A percentile compares a stretch with the other conserved stretches of the same genome.
These are phyloP conservation scores for Neurospora cerealis DNA, from an alignment of 495 filamentous ascomycete species.

Conservation along the genomic window DNA sequence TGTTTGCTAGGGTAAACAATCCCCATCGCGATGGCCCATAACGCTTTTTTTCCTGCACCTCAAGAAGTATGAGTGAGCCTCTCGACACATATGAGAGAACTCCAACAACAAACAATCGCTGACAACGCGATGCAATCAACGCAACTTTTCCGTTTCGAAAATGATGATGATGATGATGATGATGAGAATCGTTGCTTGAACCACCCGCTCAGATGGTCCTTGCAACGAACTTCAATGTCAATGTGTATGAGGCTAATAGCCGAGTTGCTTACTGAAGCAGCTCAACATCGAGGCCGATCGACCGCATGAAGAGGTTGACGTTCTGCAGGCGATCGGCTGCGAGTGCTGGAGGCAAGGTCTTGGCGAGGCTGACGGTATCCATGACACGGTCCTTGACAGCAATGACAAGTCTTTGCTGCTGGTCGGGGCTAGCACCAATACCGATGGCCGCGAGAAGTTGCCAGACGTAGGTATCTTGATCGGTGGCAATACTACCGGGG, in stretches of 20 bases:
- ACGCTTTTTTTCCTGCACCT: not conserved
- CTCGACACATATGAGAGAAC: not conserved
- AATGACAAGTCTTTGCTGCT: constrained; percentile 87
- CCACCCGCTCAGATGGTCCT: not conserved
- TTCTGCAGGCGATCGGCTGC: constrained; percentile 70
- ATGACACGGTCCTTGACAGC: constrained; percentile 97
- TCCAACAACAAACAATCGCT: not conserved
- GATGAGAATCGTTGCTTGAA: not conserved
- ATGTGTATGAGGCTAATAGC: not conserved
- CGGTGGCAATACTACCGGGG: constrained; percentile 69
- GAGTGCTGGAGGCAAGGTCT: constrained; percentile 80
- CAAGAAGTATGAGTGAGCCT: not conserved
- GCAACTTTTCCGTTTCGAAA: not conserved
- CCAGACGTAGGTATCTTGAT: constrained; percentile 93
- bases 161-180: not conserved
- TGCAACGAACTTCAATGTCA: not conserved
- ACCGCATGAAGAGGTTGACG: constrained; percentile 97
- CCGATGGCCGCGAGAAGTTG: constrained; percentile 93
- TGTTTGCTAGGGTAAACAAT: not conserved
- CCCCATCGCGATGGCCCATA: not conserved
- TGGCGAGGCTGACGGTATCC: constrained; percentile 82
- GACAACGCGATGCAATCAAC: not conserved
- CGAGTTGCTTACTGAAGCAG: constrained; percentile 55
- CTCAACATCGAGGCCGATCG: constrained; percentile 94
- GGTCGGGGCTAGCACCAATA: constrained; percentile 81